Percentiles rank a stretch among this genome's conserved stretches.
phyloP scores from a whole-genome alignment of 768 basidiomycete genomes.

The Suillus plorans region DNA sequence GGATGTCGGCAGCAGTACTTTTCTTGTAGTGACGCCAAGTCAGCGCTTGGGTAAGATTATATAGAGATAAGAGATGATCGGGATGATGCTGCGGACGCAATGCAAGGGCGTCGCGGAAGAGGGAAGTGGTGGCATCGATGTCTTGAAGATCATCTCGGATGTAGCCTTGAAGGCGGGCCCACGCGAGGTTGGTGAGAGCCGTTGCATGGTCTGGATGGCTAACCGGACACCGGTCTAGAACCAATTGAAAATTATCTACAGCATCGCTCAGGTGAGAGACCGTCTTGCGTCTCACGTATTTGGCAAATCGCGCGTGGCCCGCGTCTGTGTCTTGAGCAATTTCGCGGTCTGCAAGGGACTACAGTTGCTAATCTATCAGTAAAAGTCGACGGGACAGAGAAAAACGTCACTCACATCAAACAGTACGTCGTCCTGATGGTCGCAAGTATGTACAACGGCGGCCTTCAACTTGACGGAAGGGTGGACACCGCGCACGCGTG shows the following conservation, averaged over 20 bases:
- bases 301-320: not conserved
- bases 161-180: not conserved
- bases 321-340: not conserved
- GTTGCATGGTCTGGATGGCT: not conserved
- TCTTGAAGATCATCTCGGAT: not conserved
- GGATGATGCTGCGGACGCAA: not conserved
- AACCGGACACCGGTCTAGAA: not conserved
- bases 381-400: not conserved
- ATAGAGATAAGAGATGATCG: not conserved
- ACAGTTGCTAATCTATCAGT: not conserved
- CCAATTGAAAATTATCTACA: not conserved
- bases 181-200: not conserved
- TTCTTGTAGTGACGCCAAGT: not conserved
- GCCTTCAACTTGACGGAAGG: not conserved
- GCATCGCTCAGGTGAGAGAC: not conserved
- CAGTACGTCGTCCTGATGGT: not conserved
- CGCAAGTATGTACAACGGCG: not conserved
- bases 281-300: not conserved
- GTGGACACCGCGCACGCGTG: not conserved
- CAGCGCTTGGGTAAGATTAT: not conserved
- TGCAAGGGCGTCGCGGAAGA: not conserved
- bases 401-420: not conserved
- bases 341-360: not conserved
- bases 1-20: not conserved
- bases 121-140: not conserved